Percentiles rank a stretch among this genome's conserved stretches.
Conservation (phyloP, 1,139 yeast species). For the Kodamaea arcana region DNA sequence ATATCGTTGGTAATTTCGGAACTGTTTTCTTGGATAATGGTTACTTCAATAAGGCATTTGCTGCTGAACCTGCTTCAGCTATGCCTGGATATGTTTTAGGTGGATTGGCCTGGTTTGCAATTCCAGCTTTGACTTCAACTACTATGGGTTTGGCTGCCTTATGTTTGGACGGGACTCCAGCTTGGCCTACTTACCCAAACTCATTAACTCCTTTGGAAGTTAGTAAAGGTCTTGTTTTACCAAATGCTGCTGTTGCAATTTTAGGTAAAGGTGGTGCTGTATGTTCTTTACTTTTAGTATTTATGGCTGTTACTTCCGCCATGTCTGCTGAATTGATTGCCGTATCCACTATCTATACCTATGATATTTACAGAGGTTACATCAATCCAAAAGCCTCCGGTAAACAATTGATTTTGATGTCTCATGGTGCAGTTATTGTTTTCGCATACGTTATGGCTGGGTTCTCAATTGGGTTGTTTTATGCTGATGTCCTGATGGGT, state of each 20-base stretch:
- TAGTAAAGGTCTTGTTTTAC: conserved; percentile 75
- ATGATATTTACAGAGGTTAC: conserved; percentile 78
- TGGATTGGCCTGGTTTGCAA: conserved; percentile 89
- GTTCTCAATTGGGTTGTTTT: conserved; percentile 74
- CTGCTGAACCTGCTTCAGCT: conserved; percentile 79
- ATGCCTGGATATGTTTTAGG: conserved; percentile 89
- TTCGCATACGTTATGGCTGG: conserved; percentile 76
- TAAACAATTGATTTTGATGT: conserved; percentile 59
- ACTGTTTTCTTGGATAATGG: conserved; percentile 88
- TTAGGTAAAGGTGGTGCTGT: conserved; percentile 87
- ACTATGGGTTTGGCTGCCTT: conserved; percentile 81
- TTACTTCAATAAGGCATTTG: conserved; percentile 87
- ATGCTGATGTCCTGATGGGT: conserved; percentile 84
- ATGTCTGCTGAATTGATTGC: conserved; percentile 88
- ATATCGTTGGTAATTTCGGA: conserved; percentile 83
- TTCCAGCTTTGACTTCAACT: conserved; percentile 77
- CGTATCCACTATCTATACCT: conserved; percentile 78
- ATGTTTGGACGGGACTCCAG: conserved; percentile 60
- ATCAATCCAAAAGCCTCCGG: conserved; percentile 76
- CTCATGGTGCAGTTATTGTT: conserved; percentile 61
- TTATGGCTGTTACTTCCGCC: conserved; percentile 80
- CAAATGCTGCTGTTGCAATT: conserved; percentile 81
- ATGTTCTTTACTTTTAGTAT: conserved; percentile 68
- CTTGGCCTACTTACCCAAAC: conserved; percentile 77
- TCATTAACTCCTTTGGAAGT: conserved; percentile 64